Base-by-base conservation (phyloP, 2,329 filamentous ascomycete genomes). In the Phialocephala subalpina region DNA sequence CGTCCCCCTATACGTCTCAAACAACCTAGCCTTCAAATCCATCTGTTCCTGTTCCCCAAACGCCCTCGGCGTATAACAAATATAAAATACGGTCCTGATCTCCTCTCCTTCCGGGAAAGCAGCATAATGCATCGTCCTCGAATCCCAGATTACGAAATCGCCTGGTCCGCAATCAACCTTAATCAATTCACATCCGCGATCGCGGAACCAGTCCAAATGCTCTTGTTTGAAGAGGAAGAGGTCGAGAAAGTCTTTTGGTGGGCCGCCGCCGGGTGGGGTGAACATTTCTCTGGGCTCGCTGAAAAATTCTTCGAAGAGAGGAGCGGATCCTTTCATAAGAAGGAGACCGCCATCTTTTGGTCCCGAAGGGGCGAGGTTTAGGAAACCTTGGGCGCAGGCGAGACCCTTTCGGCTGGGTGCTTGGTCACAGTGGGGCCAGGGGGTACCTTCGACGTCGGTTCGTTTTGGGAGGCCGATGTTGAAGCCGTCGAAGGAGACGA, bases 111-210 rank as follows among this genome's bases (percentile, higher is more conserved):
- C 74, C 12, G 78, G 77, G 6, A 78, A 66, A 11, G 67, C 64
- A 29, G 75, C 76, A 67, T 80, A 84, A 72, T 85, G 82, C 64
- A 84, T 79, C 0, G 80, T 80, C 4, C 83, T 73, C 8, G 78
- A 80, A 65, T 82, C 81, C 82, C 81, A 82, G 9, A 82, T 73
- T 6, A 82, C 76, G 64, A 82, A 71, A 61, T 82, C 80, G 8
- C 80, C 80, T n/a, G 79, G 78, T 12, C 80, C 80, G 27, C 77
- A 72, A 58, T 76, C 72, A 8, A 82, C 69, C 73, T 82, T 82
- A 52, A 77, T 60, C 3, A 78, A 60, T 64, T 77, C 75, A 67
- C 77, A 81, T 0, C 80, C 80, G 1, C 72, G 71, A 5, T 77
- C 73, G 53, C 78, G 65, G 64, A 81, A 82, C 80, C 80, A 82